Percentiles rank a stretch among this genome's conserved stretches.
phyloP scores from a whole-genome alignment of 192 early-diverging fungal species.

The Coemansia sp. region DNA sequence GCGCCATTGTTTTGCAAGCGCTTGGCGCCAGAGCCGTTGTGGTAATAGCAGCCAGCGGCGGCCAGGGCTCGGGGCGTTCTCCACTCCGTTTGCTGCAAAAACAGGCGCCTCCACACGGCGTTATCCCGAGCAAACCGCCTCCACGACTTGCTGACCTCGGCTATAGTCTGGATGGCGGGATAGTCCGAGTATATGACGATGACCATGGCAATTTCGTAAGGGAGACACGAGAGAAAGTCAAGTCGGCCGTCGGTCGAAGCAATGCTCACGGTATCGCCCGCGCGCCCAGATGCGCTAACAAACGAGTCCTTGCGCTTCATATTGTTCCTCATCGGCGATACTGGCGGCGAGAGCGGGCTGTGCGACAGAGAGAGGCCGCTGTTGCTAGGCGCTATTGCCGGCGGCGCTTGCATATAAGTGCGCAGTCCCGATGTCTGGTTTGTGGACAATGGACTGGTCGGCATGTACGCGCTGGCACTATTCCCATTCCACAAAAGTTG shows the following conservation, averaged over 20 bases:
- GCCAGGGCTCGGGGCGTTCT: constrained; percentile 39
- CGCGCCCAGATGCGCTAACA: constrained; percentile 22
- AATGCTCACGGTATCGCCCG: not conserved
- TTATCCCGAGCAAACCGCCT: constrained; percentile 67
- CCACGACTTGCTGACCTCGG: constrained; percentile 71
- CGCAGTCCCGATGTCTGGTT: constrained; percentile 28
- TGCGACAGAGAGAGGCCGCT: constrained; percentile 3
- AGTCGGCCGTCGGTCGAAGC: constrained; percentile 14
- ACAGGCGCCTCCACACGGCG: constrained; percentile 73
- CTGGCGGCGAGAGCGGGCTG: constrained; percentile 3
- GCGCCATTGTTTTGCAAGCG: not conserved
- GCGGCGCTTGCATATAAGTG: constrained; percentile 22
- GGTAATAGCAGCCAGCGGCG: constrained; percentile 12
- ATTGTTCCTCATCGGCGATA: not conserved
- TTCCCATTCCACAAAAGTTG: constrained; percentile 20
- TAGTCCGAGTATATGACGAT: constrained; percentile 69
- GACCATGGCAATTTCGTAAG: constrained; percentile 72
- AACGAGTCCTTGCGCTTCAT: constrained; percentile 55
- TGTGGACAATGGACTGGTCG: constrained; percentile 34
- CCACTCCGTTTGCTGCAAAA: constrained; percentile 60
- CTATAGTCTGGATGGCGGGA: constrained; percentile 63
- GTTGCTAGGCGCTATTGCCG: constrained; percentile 7
- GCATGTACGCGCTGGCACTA: constrained; percentile 30
- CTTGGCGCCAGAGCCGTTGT: constrained; percentile 2
- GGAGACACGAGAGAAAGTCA: constrained; percentile 69